Percentiles rank a stretch among this genome's conserved stretches.
phyloP scores from a whole-genome alignment of 176 grass and related monocot genomes.

The Typha latifolia region DNA sequence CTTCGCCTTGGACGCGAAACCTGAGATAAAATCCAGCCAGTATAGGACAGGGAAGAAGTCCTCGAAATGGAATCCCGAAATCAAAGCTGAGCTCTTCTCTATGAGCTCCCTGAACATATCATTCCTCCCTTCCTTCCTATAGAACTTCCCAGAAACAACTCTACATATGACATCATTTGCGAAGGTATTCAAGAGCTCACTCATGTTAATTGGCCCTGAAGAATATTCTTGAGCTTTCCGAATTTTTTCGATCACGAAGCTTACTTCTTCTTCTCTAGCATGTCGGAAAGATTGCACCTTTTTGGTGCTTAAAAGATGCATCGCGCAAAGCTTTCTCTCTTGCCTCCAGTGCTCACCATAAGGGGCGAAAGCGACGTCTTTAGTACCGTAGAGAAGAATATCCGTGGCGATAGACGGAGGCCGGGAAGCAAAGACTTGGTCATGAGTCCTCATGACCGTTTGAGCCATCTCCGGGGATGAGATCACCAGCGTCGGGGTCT shows the following conservation, averaged over 20 bases:
- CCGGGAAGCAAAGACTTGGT: slow-evolving; percentile 4
- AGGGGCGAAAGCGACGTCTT: neutral
- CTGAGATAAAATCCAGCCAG: slow-evolving; percentile 28
- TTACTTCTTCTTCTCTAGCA: slow-evolving; percentile 6
- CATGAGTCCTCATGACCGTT: slow-evolving; percentile 18
- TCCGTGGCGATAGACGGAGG: neutral
- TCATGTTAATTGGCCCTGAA: neutral
- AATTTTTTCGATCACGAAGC: neutral
- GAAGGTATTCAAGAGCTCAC: neutral
- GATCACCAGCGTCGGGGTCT: slow-evolving; percentile 6
- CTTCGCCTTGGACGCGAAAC: slow-evolving; percentile 19
- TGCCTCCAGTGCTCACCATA: slow-evolving; percentile 10
- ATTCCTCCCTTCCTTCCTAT: neutral
- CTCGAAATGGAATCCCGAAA: neutral
- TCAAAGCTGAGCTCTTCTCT: neutral
- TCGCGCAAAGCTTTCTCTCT: neutral
- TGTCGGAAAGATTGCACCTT: neutral
- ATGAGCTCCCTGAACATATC: neutral
- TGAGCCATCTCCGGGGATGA: slow-evolving; percentile 4
- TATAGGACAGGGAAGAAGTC: slow-evolving; percentile 32
- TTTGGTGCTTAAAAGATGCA: neutral
- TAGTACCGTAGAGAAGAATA: neutral
- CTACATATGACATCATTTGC: slow-evolving; percentile 34
- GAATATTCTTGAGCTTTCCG: too few relatives aligned
- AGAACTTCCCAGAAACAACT: too few relatives aligned